A percentile compares a stretch with the other conserved stretches of the same genome.
phyloP scores from a whole-genome alignment of 2,329 filamentous ascomycete genomes.

The Metarhizium robertsii region DNA sequence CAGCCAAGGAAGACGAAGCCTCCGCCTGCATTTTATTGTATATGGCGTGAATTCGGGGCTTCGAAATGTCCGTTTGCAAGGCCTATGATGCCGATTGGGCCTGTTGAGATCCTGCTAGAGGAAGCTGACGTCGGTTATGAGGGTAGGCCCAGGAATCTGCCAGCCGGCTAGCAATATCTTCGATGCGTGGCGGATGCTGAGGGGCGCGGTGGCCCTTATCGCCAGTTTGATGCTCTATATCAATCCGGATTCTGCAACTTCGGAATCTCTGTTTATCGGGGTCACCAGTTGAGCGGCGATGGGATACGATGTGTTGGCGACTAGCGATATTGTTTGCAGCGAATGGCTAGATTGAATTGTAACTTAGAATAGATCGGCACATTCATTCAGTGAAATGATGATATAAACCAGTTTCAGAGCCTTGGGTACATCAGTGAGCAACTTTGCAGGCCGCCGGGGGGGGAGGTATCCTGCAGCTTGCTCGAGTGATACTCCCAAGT shows the following conservation, averaged over 20 bases:
- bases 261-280: background rate
- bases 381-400: background rate
- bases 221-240: background rate
- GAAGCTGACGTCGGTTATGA: slow-evolving; percentile 6
- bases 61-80: background rate
- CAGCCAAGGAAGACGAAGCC: slow-evolving; percentile 16
- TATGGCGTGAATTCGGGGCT: background rate
- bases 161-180: background rate
- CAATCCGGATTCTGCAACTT: background rate
- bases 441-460: background rate
- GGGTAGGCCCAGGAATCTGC: slow-evolving; percentile 12
- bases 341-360: background rate
- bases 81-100: slow-evolving; percentile 10
- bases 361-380: background rate
- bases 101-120: slow-evolving; percentile 13
- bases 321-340: background rate
- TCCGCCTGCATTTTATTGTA: slow-evolving; percentile 24
- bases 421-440: background rate
- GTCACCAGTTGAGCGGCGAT: background rate
- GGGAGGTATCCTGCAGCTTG: slow-evolving; percentile 1
- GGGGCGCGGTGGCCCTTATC: slow-evolving; percentile 7
- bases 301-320: background rate
- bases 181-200: slow-evolving; percentile 2
- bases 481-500: background rate
- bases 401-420: background rate